phyloP scores from a whole-genome alignment of 1,284 basidiomycete genomes.

The Marasmius sp. region DNA sequence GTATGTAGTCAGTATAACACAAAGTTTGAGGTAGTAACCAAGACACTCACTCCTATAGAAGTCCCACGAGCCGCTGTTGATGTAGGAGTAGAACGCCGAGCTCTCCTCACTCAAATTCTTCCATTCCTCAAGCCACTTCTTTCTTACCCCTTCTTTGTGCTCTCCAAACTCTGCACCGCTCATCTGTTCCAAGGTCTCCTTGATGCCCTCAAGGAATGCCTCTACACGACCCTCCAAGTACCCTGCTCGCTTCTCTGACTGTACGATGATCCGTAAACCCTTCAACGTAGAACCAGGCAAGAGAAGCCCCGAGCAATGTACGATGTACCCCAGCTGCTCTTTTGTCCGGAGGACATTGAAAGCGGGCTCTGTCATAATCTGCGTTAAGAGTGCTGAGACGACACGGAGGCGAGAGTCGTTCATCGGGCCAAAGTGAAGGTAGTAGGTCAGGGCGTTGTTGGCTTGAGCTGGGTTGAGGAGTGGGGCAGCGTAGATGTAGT shows the following conservation, averaged over 20 bases:
- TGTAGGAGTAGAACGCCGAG: slow-evolving; percentile 69
- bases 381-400: slow-evolving; percentile 61
- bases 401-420: slow-evolving; percentile 59
- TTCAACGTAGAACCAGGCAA: slow-evolving; percentile 64
- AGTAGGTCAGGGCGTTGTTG: slow-evolving; percentile 85
- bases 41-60: slow-evolving; percentile 52
- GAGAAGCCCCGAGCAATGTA: slow-evolving; percentile 57
- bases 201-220: slow-evolving; percentile 66
- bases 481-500: slow-evolving; percentile 67
- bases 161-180: slow-evolving; percentile 52
- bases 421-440: slow-evolving; percentile 69
- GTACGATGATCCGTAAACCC: slow-evolving; percentile 87
- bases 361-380: slow-evolving; percentile 86
- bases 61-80: slow-evolving; percentile 77
- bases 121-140: slow-evolving; percentile 51
- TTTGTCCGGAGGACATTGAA: slow-evolving; percentile 95
- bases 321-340: slow-evolving; percentile 95
- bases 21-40: neutral
- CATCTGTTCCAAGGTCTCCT: slow-evolving; percentile 46
- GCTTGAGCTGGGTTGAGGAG: slow-evolving; percentile 88
- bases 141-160: slow-evolving; percentile 50
- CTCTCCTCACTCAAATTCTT: slow-evolving; percentile 80
- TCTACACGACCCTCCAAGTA: slow-evolving; percentile 87
- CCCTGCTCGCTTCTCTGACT: slow-evolving; percentile 84
- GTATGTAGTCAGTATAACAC: slow-evolving; percentile 5